phyloP scores from a whole-genome alignment of 768 basidiomycete species.

The Kwoniella newhampshirensis region DNA sequence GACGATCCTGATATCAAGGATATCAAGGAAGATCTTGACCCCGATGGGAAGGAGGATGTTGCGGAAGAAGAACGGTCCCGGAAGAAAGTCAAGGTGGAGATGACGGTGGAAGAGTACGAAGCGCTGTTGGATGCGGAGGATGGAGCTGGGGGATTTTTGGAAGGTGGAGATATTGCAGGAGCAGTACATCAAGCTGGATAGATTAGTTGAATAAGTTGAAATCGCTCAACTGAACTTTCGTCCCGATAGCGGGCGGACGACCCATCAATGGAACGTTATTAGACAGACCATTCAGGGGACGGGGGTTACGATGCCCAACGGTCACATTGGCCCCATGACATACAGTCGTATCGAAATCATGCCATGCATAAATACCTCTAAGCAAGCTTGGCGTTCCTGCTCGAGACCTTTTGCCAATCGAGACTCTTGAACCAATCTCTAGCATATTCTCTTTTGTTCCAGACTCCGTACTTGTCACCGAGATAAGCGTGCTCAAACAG shows the following conservation, averaged over 20 bases:
- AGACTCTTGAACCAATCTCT: constrained; percentile 48
- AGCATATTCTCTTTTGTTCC: constrained; percentile 45
- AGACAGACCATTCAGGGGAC: no score
- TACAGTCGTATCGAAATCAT: neutral
- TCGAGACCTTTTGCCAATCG: constrained; percentile 42
- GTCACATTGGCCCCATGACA: no score
- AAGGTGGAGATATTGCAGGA: constrained; percentile 32
- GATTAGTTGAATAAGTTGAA: no score
- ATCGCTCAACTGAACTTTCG: no score
- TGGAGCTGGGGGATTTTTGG: constrained; percentile 37
- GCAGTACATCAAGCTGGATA: neutral
- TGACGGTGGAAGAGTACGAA: constrained; percentile 42
- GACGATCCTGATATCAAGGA: neutral
- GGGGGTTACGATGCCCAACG: no score
- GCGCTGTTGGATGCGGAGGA: constrained; percentile 42
- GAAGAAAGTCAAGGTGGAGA: constrained; percentile 2
- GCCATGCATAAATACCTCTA: neutral
- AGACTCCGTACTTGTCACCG: constrained; percentile 42
- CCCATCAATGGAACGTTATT: no score
- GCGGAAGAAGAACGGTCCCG: constrained; percentile 5
- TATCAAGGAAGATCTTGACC: neutral
- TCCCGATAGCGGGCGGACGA: no score
- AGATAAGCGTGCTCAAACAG: constrained; percentile 50
- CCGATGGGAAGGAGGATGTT: neutral
- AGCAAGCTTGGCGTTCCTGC: constrained; percentile 15